phyloP scores from a whole-genome alignment of 176 grass and related monocot genomes.

The Carex pumila region DNA sequence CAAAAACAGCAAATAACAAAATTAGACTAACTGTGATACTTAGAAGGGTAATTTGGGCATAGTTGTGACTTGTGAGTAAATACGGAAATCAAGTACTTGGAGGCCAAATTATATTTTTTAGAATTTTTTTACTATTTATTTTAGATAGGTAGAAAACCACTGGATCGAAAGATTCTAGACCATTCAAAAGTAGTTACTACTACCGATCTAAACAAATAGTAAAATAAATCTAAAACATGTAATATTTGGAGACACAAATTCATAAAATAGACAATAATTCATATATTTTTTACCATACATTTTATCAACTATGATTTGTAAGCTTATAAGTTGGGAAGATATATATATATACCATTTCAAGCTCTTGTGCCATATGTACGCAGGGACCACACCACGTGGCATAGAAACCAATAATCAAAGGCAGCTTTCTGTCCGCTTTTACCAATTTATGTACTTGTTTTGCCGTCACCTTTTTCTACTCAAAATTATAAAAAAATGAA shows the following conservation, averaged over 20 bases:
- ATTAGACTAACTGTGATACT: background rate
- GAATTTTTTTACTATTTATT: too few relatives aligned
- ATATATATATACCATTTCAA: conserved; percentile 35
- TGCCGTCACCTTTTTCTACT: conserved; percentile 2
- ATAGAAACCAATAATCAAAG: conserved; percentile 7
- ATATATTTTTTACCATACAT: background rate
- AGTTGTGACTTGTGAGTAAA: background rate
- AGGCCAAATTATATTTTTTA: too few relatives aligned
- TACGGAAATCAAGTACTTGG: background rate
- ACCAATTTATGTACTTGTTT: background rate
- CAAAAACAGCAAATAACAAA: background rate
- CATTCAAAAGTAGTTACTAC: too few relatives aligned
- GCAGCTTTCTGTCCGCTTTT: background rate
- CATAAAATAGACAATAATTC: background rate
- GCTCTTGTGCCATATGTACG: conserved; percentile 84
- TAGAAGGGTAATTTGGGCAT: background rate
- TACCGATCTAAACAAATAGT: too few relatives aligned
- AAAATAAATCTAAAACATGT: too few relatives aligned
- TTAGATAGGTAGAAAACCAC: too few relatives aligned
- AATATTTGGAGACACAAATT: too few relatives aligned
- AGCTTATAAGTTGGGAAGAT: background rate
- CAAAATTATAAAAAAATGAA: background rate
- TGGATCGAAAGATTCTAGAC: too few relatives aligned
- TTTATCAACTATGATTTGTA: background rate
- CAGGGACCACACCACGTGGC: conserved; percentile 42